A percentile compares a stretch with the other conserved stretches of the same genome.
Evolutionary conservation across 805 yeast species (phyloP).

Genomic region (Myxozyma sirexii): DNA sequence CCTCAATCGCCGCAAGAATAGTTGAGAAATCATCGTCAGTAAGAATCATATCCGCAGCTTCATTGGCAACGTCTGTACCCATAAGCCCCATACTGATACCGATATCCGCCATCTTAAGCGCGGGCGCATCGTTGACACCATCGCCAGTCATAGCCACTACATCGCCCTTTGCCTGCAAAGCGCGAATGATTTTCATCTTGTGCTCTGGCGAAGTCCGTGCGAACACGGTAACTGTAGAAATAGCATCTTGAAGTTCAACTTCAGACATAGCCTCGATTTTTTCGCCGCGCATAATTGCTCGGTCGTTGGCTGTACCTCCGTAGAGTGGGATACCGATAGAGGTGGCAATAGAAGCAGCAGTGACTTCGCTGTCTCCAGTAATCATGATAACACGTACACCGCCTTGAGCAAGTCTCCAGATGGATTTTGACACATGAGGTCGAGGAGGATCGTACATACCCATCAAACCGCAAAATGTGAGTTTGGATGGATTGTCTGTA

Average conservation of each 20-base stretch:
- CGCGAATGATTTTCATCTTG: constrained; percentile 85
- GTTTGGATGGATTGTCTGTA: constrained; percentile 55
- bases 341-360: constrained; percentile 81
- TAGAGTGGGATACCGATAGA: constrained; percentile 83
- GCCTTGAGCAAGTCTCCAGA: constrained; percentile 77
- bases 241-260: constrained; percentile 67
- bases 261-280: constrained; percentile 74
- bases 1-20: constrained; percentile 88
- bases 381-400: constrained; percentile 99
- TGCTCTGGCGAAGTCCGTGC: constrained; percentile 97
- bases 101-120: constrained; percentile 90
- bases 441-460: constrained; percentile 99
- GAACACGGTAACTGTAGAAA: constrained; percentile 84
- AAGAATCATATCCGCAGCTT: constrained; percentile 96
- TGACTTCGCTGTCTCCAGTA: constrained; percentile 89
- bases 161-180: constrained; percentile 91
- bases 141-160: constrained; percentile 99
- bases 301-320: constrained; percentile 49
- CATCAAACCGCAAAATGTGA: constrained; percentile 80
- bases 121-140: constrained; percentile 99
- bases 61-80: constrained; percentile 98
- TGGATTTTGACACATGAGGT: constrained; percentile 74
- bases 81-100: constrained; percentile 85
- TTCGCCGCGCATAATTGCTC: constrained; percentile 82
- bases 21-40: constrained; percentile 97